These are phyloP conservation scores for Calocybe gambosa DNA, from an alignment of 1,284 basidiomycete species.

Conservation along the genomic window DNA sequence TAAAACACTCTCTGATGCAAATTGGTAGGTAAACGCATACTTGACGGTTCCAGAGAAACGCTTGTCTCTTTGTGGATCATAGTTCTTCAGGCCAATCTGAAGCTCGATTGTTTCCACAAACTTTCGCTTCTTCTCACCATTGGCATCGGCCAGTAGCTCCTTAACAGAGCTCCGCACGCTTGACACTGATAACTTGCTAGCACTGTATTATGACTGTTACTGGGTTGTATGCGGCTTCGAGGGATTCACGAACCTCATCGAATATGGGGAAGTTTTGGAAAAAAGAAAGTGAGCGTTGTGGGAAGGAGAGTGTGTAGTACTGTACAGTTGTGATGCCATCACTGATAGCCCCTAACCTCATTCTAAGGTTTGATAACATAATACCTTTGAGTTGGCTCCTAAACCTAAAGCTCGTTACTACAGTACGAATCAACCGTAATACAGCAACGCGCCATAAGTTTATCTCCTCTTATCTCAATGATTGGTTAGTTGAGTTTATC, in stretches of 20 bases:
- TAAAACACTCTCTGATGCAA: slow-evolving; percentile 5
- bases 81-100: slow-evolving; percentile 97
- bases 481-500: too few relatives aligned
- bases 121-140: slow-evolving; percentile 82
- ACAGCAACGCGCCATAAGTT: too few relatives aligned
- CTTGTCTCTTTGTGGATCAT: slow-evolving; percentile 93
- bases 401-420: too few relatives aligned
- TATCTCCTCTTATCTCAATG: too few relatives aligned
- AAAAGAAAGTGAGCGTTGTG: slow-evolving; percentile 10
- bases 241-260: slow-evolving; percentile 22
- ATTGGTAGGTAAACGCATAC: slow-evolving; percentile 32
- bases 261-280: slow-evolving; percentile 15
- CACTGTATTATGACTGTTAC: slow-evolving; percentile 11
- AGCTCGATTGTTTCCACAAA: slow-evolving; percentile 93
- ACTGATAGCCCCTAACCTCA: slow-evolving; percentile 18
- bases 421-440: too few relatives aligned
- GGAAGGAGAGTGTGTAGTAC: slow-evolving; percentile 13
- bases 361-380: slow-evolving; percentile 16
- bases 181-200: slow-evolving; percentile 88
- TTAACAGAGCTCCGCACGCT: slow-evolving; percentile 97
- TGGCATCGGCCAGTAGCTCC: slow-evolving; percentile 73
- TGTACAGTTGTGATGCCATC: slow-evolving; percentile 19
- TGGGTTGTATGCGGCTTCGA: not conserved
- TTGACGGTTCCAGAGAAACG: slow-evolving; percentile 98
- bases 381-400: too few relatives aligned